phyloP scores from a whole-genome alignment of 2,329 filamentous ascomycete genomes.

The Scedosporium boydii region DNA sequence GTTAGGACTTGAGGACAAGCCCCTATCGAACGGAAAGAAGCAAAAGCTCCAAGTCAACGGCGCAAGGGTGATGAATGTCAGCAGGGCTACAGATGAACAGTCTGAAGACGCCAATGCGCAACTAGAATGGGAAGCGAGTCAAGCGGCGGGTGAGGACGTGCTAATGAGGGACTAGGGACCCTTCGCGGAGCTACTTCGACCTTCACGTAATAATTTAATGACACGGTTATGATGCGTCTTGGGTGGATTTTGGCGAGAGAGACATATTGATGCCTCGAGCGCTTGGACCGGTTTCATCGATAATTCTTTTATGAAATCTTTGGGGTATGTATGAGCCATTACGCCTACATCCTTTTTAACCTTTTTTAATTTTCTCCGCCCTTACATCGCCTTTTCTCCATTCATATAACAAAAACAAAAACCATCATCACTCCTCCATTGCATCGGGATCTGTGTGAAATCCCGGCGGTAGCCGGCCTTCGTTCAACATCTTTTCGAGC shows the following conservation, averaged over 20 bases:
- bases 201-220: neutral
- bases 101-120: slow-evolving; percentile 40
- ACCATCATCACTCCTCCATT: slow-evolving; percentile 53
- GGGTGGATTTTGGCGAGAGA: neutral
- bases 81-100: slow-evolving; percentile 7
- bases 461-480: slow-evolving; percentile 72
- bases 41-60: slow-evolving; percentile 12
- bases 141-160: slow-evolving; percentile 40
- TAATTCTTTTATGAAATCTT: neutral
- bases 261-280: neutral
- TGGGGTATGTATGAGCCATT: neutral
- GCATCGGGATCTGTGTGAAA: slow-evolving; percentile 41
- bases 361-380: neutral
- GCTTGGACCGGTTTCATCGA: neutral
- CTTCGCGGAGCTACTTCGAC: neutral
- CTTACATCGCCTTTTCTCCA: neutral
- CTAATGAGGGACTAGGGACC: slow-evolving; percentile 46
- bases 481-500: slow-evolving; percentile 84
- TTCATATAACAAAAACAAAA: neutral
- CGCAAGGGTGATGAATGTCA: slow-evolving; percentile 6
- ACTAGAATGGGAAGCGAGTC: slow-evolving; percentile 45
- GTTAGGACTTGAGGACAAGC: slow-evolving; percentile 17
- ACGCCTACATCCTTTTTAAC: neutral
- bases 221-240: neutral
- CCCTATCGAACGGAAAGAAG: slow-evolving; percentile 6